A percentile compares a stretch with the other conserved stretches of the same genome.
Conservation (phyloP, 805 yeast species). For the Zygoascus flipseniorum region DNA sequence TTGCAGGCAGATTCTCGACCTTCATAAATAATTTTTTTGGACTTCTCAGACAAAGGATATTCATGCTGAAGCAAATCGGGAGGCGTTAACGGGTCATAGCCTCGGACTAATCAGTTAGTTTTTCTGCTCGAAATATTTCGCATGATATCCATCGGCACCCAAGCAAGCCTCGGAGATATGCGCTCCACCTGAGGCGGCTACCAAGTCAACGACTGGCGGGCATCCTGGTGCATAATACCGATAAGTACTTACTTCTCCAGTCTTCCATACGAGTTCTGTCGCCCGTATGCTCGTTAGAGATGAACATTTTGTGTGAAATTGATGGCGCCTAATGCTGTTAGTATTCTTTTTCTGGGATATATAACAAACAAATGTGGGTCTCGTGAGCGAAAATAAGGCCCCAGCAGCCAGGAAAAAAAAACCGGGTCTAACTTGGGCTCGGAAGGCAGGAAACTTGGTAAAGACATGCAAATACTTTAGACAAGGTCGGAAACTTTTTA, state of each 20-base stretch:
- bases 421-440: no score
- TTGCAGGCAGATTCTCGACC: conserved; percentile 72
- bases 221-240: neutral
- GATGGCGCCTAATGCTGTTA: neutral
- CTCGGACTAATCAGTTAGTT: conserved; percentile 36
- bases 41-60: conserved; percentile 53
- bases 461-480: no score
- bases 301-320: conserved; percentile 48
- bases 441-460: no score
- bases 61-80: conserved; percentile 90
- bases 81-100: conserved; percentile 93
- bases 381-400: no score
- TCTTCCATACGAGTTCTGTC: conserved; percentile 69
- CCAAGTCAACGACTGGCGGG: no score
- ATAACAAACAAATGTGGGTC: neutral
- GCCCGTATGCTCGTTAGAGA: conserved; percentile 74
- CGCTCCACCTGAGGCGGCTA: no score
- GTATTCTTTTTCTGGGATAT: neutral
- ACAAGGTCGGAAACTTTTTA: no score
- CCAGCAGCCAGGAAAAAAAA: no score
- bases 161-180: no score
- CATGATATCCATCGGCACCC: no score
- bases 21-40: conserved; percentile 53
- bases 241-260: conserved; percentile 43
- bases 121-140: no score